phyloP scores from a whole-genome alignment of 345 rosid genomes.

The Linum lewisii region DNA sequence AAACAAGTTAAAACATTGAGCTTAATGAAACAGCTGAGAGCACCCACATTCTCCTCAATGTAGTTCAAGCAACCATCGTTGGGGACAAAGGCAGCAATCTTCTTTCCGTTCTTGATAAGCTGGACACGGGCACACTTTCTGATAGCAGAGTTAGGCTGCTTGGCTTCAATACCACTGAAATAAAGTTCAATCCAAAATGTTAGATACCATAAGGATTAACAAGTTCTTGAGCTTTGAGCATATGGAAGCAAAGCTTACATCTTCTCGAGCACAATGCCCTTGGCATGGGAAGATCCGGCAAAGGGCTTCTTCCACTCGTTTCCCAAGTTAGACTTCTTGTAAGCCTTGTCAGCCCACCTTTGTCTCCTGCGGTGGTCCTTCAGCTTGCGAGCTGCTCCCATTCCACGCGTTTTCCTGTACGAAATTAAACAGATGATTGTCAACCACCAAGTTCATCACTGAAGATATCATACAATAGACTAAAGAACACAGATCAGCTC shows the following conservation, averaged over 20 bases:
- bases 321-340: conserved; percentile 78
- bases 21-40: neutral
- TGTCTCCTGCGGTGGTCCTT: conserved; percentile 62
- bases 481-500: too few species aligned
- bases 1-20: neutral
- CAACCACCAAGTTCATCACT: neutral
- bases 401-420: conserved; percentile 56
- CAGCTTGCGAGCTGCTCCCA: conserved; percentile 83
- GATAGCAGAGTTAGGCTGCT: conserved; percentile 99
- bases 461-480: too few species aligned
- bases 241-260: conserved; percentile 23
- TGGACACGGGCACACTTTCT: conserved; percentile 94
- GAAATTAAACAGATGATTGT: neutral
- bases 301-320: conserved; percentile 91
- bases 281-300: conserved; percentile 64
- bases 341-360: conserved; percentile 90
- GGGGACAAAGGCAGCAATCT: conserved; percentile 94
- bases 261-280: conserved; percentile 62
- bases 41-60: conserved; percentile 80
- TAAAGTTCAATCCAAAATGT: neutral
- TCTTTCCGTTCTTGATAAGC: conserved; percentile 85
- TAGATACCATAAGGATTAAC: too few species aligned
- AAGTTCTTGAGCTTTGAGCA: too few species aligned
- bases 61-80: conserved; percentile 94
- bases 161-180: conserved; percentile 90